Evolutionary conservation across 2,329 filamentous ascomycete genomes (phyloP).

Genomic region (Exophiala spinifera): DNA sequence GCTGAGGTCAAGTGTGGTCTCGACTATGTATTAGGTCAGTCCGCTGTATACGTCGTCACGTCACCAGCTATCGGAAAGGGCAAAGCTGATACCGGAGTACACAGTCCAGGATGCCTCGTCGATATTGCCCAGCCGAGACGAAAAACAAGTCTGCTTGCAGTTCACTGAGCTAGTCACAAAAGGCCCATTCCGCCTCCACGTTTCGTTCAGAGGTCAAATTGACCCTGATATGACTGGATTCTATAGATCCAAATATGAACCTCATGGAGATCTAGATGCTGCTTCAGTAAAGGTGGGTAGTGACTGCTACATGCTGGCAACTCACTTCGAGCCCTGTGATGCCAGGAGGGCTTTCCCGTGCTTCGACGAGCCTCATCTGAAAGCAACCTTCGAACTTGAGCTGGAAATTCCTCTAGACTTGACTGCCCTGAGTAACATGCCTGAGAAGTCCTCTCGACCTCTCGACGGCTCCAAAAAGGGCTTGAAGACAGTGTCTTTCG

Average conservation of each 20-base stretch:
- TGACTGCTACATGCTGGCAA: constrained; percentile 74
- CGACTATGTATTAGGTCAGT: not conserved
- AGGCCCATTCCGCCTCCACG: constrained; percentile 61
- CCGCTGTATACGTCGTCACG: not conserved
- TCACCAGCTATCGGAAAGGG: not conserved
- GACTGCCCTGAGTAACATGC: constrained; percentile 91
- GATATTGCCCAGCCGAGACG: not conserved
- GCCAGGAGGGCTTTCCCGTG: constrained; percentile 92
- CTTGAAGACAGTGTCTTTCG: constrained; percentile 67
- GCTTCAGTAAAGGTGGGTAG: constrained; percentile 71
- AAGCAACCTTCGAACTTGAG: constrained; percentile 88
- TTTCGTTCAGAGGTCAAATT: constrained; percentile 74
- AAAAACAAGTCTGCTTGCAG: not conserved
- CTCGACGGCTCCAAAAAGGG: constrained; percentile 64
- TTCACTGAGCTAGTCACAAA: constrained; percentile 41
- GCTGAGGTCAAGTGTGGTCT: not conserved
- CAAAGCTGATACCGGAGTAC: not conserved
- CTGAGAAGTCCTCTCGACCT: constrained; percentile 61
- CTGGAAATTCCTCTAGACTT: constrained; percentile 88
- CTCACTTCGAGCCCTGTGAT: constrained; percentile 95
- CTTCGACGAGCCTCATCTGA: constrained; percentile 95
- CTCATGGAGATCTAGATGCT: constrained; percentile 63
- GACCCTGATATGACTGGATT: constrained; percentile 91
- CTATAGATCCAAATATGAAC: constrained; percentile 90
- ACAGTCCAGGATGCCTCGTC: not conserved